phyloP scores from a whole-genome alignment of 192 early-diverging fungal species.

The Chytriomyces hyalinus region DNA sequence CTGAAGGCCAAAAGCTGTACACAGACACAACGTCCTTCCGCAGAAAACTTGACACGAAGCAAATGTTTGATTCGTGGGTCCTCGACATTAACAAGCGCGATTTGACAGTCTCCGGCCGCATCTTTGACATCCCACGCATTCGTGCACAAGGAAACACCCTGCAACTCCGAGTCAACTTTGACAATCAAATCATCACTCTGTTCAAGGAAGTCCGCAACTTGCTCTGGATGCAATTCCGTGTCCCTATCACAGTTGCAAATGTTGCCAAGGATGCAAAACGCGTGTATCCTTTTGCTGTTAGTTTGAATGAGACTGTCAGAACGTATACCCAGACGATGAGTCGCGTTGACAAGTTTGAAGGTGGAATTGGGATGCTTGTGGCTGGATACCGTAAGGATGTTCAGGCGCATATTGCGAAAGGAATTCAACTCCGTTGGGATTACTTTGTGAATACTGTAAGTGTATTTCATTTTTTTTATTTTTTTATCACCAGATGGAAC shows the following conservation, averaged over 20 bases:
- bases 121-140: constrained; percentile 87
- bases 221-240: constrained; percentile 92
- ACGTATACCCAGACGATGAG: constrained; percentile 88
- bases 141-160: constrained; percentile 61
- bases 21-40: constrained; percentile 87
- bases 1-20: constrained; percentile 93
- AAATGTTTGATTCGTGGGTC: constrained; percentile 92
- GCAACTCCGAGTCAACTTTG: constrained; percentile 92
- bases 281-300: constrained; percentile 98
- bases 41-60: constrained; percentile 91
- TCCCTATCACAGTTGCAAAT: constrained; percentile 88
- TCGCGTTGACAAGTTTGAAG: constrained; percentile 74
- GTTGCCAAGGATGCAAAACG: constrained; percentile 94
- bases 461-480: constrained; percentile 44
- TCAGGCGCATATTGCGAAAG: constrained; percentile 80
- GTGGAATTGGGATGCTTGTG: constrained; percentile 76
- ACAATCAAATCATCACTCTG: constrained; percentile 89
- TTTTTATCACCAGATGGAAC: constrained; percentile 5
- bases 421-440: constrained; percentile 84
- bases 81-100: constrained; percentile 81
- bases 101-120: constrained; percentile 80
- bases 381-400: constrained; percentile 96
- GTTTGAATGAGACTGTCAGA: constrained; percentile 91
- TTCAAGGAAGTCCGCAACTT: constrained; percentile 99
- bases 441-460: constrained; percentile 81